These are phyloP conservation scores for Leccinum pseudoinsigne DNA, from an alignment of 1,284 basidiomycete genomes.

Conservation along the genomic window DNA sequence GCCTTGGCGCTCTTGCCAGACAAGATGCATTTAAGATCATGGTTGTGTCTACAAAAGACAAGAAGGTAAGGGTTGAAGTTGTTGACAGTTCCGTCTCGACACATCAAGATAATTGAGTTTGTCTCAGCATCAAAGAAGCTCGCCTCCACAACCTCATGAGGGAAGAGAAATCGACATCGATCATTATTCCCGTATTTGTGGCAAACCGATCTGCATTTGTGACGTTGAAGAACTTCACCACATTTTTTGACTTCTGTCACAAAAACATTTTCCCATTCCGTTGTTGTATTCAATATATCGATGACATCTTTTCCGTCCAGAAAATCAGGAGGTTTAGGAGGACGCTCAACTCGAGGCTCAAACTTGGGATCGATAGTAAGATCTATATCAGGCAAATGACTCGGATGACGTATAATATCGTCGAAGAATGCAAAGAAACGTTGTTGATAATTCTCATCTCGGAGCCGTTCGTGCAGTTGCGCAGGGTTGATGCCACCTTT, in stretches of 20 bases:
- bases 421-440: conserved; percentile 16
- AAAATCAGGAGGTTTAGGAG: neutral
- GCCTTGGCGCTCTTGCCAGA: conserved; percentile 15
- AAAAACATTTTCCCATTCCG: neutral
- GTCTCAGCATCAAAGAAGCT: conserved; percentile 12
- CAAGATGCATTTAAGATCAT: conserved; percentile 14
- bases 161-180: conserved; percentile 12
- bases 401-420: conserved; percentile 9
- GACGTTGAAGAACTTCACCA: conserved; percentile 13
- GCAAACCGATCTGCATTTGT: conserved; percentile 10
- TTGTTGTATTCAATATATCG: neutral
- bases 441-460: neutral
- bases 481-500: conserved; percentile 4
- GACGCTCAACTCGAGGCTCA: conserved; percentile 6
- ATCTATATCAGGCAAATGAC: conserved; percentile 12
- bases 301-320: no score
- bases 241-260: conserved; percentile 10
- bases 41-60: conserved; percentile 10
- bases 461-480: neutral
- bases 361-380: conserved; percentile 2
- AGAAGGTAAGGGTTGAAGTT: conserved; percentile 14
- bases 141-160: conserved; percentile 9
- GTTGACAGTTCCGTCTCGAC: conserved; percentile 10
- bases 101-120: conserved; percentile 7
- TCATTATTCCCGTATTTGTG: conserved; percentile 4